Conservation (phyloP, 768 basidiomycete genomes). For the Russula ochroleuca region DNA sequence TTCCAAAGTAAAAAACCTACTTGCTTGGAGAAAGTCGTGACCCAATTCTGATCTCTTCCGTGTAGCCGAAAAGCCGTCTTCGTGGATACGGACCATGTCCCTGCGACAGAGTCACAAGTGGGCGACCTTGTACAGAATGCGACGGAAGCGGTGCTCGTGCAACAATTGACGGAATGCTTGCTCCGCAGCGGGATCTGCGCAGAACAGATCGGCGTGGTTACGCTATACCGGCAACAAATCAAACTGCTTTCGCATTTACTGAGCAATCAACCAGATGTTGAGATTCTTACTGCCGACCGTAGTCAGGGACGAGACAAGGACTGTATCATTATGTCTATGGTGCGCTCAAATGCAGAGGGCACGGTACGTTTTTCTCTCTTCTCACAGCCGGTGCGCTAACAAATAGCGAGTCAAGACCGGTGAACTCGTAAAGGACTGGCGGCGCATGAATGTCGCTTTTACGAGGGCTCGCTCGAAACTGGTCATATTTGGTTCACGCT, state of each 20-base stretch:
- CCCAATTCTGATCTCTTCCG: background rate
- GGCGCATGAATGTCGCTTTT: constrained; percentile 94
- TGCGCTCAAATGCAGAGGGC: constrained; percentile 76
- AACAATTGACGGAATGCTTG: constrained; percentile 65
- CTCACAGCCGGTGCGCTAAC: background rate
- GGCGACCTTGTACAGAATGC: constrained; percentile 91
- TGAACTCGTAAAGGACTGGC: constrained; percentile 92
- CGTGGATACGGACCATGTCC: constrained; percentile 84
- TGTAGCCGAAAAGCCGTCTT: constrained; percentile 82
- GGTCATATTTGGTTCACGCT: constrained; percentile 83
- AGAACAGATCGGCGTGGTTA: constrained; percentile 80
- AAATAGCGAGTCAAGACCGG: constrained; percentile 55
- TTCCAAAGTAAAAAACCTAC: constrained; percentile 52
- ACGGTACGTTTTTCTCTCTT: constrained; percentile 48
- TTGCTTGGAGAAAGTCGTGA: background rate
- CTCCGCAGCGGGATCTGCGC: constrained; percentile 58
- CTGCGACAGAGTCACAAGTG: constrained; percentile 73
- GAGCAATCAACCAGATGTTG: constrained; percentile 52
- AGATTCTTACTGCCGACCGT: constrained; percentile 88
- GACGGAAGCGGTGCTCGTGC: constrained; percentile 65
- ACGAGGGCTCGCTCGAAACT: constrained; percentile 90
- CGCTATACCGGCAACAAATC: constrained; percentile 92
- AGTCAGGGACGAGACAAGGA: constrained; percentile 96
- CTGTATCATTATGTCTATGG: constrained; percentile 89
- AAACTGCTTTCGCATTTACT: constrained; percentile 76